phyloP scores from a whole-genome alignment of 2,329 filamentous ascomycete genomes.

The Fusarium fracticaudum region DNA sequence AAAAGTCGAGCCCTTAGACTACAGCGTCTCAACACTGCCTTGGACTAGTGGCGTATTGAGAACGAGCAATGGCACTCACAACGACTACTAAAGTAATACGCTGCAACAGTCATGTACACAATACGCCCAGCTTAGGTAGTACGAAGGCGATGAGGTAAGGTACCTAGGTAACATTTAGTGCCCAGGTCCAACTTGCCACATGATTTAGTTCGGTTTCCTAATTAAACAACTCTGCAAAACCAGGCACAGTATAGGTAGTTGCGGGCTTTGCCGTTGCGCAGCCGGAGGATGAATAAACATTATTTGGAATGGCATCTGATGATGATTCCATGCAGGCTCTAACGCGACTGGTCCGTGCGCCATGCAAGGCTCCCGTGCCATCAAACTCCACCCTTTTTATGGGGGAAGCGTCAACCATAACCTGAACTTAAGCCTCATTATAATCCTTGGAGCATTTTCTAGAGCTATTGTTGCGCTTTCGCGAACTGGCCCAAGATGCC shows the following conservation, averaged over 20 bases:
- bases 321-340: slow-evolving; percentile 8
- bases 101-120: not conserved
- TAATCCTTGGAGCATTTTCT: not conserved
- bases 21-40: not conserved
- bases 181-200: not conserved
- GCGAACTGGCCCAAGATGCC: slow-evolving; percentile 55
- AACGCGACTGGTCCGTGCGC: slow-evolving; percentile 6
- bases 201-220: not conserved
- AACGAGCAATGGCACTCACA: not conserved
- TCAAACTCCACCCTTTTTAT: slow-evolving; percentile 9
- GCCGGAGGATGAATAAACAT: not conserved
- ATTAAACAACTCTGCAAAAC: not conserved
- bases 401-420: slow-evolving; percentile 5
- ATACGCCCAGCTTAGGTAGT: not conserved
- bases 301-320: slow-evolving; percentile 23
- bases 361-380: slow-evolving; percentile 3
- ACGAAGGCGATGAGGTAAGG: not conserved
- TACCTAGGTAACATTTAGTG: not conserved
- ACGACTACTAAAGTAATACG: not conserved
- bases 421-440: slow-evolving; percentile 3
- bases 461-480: not conserved
- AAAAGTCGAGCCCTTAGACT: not conserved
- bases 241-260: not conserved
- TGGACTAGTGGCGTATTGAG: not conserved
- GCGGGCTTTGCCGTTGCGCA: slow-evolving; percentile 28